Base-by-base conservation (phyloP, 495 filamentous ascomycete species). In the Penicillium steckii region DNA sequence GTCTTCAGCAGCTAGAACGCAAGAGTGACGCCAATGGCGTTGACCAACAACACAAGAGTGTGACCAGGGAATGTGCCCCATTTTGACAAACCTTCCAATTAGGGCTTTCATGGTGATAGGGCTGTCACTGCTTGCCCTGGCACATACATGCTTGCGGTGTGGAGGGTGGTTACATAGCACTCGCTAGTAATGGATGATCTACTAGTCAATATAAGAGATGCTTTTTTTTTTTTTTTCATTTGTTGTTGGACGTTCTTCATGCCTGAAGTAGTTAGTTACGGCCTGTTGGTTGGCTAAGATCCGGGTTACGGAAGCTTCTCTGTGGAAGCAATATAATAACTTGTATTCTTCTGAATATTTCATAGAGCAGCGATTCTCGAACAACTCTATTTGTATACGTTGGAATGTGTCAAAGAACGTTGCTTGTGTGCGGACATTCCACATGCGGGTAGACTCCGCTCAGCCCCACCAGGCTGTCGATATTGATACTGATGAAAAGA, bases 21-120 rank as follows among this genome's bases (percentile, higher is more conserved):
- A 12, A 42, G 9, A 41, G 61, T 64, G 57, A 61, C 61, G 57
- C 41, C 45, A 55, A 64, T 50, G 57, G 61, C 61, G 53, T 48
- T 51, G 17, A 24, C 32, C 4, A 54, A 23, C n/a, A 23, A 29
- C 12, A 19, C 27, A 13, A 12, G 33, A 23, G n/a, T 25, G 12
- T 17, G 33, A 4, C 23, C 32, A 10, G 29, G 23, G 15, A 19
- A 40, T 50, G 33, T 47, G 33, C 40, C 46, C 49, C 41, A 50
- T 38, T n/a, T n/a, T n/a, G n/a, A n/a, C n/a, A n/a, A n/a, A n/a
- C n/a, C 27, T 23, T 41, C 21, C 38, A 41, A 41, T 41, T 37
- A 24, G 29, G 8, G 25, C 21, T 32, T 21, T 9, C 21, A n/a
- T 23, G 21, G 15, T 17, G 27, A 19, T 23, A 18, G 19, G 40